Conservation (phyloP, 2,329 filamentous ascomycete species). For the Lachnellula arida region DNA sequence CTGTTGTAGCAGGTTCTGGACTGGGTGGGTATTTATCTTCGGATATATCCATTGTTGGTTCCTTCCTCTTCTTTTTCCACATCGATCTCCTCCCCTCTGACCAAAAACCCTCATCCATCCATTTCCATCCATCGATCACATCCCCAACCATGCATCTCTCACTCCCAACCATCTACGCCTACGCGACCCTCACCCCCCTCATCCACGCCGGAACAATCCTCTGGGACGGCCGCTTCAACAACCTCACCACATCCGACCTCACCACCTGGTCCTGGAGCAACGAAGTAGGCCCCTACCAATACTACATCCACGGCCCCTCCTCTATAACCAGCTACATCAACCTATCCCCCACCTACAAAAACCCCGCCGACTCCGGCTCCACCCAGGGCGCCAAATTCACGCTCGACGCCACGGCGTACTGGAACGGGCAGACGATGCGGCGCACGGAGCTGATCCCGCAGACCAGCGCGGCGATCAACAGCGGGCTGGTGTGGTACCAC, state of each 20-base stretch:
- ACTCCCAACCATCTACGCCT: background rate
- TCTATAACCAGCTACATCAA: slow-evolving; percentile 35
- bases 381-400: slow-evolving; percentile 65
- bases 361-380: slow-evolving; percentile 51
- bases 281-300: slow-evolving; percentile 66
- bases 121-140: background rate
- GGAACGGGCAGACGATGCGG: slow-evolving; percentile 69
- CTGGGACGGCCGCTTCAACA: slow-evolving; percentile 65
- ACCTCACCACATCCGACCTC: slow-evolving; percentile 51
- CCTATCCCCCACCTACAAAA: slow-evolving; percentile 45
- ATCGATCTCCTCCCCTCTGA: background rate
- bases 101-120: background rate
- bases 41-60: background rate
- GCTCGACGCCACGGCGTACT: slow-evolving; percentile 58
- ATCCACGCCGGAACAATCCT: slow-evolving; percentile 41
- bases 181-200: slow-evolving; percentile 14
- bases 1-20: background rate
- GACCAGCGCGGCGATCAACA: slow-evolving; percentile 58
- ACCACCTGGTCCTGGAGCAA: slow-evolving; percentile 63
- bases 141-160: slow-evolving; percentile 21
- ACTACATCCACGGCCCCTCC: slow-evolving; percentile 67
- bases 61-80: too few relatives aligned
- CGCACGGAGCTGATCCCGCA: slow-evolving; percentile 71
- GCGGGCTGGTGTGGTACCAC: slow-evolving; percentile 64
- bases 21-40: background rate